Conservation (phyloP, 1,284 basidiomycete species). For the Peniophora sp. region DNA sequence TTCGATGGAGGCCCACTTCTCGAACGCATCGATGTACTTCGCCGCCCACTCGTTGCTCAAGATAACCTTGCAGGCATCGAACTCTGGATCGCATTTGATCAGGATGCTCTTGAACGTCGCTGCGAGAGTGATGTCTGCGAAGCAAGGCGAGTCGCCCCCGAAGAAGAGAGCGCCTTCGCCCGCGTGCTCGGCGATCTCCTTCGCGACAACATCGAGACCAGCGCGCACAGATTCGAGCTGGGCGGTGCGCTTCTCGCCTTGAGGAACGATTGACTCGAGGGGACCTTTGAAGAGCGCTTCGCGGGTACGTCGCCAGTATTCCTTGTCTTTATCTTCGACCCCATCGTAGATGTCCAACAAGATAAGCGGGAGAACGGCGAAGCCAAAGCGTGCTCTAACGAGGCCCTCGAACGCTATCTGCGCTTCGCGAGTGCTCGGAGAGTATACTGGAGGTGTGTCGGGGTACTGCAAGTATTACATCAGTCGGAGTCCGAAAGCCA, state of each 20-base stretch:
- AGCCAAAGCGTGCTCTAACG: no score
- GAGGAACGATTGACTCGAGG: background rate
- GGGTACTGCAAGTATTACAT: slow-evolving; percentile 1
- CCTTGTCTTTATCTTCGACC: background rate
- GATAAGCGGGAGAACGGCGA: background rate
- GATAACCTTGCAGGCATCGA: background rate
- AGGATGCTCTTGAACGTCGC: background rate
- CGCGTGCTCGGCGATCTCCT: background rate
- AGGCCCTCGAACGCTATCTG: background rate
- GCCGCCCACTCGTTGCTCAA: background rate
- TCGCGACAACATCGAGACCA: background rate
- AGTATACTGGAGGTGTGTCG: background rate
- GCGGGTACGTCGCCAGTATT: background rate
- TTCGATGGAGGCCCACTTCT: background rate
- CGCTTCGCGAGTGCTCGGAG: background rate
- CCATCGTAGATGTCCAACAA: background rate
- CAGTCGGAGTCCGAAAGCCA: no score
- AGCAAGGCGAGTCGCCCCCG: background rate
- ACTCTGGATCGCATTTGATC: background rate
- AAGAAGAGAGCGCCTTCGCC: background rate
- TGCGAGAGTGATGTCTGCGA: background rate
- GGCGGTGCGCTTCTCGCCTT: background rate
- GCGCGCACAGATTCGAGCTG: background rate
- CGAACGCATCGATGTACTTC: background rate
- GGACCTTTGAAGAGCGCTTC: background rate